Base-by-base conservation (phyloP, 495 filamentous ascomycete genomes). In the Penicillium argentinense region DNA sequence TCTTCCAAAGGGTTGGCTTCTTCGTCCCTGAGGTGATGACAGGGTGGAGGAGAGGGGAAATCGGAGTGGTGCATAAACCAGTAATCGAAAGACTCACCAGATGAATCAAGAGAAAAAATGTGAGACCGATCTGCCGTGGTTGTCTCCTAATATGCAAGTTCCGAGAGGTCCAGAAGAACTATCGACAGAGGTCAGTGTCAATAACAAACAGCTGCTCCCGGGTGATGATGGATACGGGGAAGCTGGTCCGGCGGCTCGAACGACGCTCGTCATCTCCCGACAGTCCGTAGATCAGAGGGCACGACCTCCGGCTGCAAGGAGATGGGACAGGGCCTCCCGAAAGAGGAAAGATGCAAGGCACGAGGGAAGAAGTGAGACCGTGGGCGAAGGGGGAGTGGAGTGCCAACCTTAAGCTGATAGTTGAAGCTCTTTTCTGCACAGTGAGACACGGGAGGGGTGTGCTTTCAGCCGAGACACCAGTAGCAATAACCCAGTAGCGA, bases 261-360 rank as follows among this genome's bases (percentile, higher is more conserved):
- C 53, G 62, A 50, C 30, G 53, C 52, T 62, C 60, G 57, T 68
- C 60, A 67, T 62, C 57, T 65, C 59, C 54, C 51, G 57, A 49
- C 46, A 30, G n/a, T 21, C 24, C 39, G 33, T 18, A 51, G 41
- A 39, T 51, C 43, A 21, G 34, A 39, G 59, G 49, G 56, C 54
- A 70, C 62, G 56, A 67, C 53, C 45, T 64, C 27, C 53, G 45
- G 21, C 62, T 61, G 68, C 66, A 72, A 72, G 68, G 66, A 69
- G 64, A 55, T 58, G 45, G 41, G 42, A 62, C 59, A 62, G 47
- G 51, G 37, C 52, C 9, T 5, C 44, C 49, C 21, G 50, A 69
- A 71, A 43, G 62, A 56, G 55, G 59, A 47, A 39, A 30, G 51
- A 72, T 70, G 68, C 68, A 72, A 72, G 68, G 68, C 68, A 72